Conservation (phyloP, 2,329 filamentous ascomycete genomes). For the Alternaria gansuensis region DNA sequence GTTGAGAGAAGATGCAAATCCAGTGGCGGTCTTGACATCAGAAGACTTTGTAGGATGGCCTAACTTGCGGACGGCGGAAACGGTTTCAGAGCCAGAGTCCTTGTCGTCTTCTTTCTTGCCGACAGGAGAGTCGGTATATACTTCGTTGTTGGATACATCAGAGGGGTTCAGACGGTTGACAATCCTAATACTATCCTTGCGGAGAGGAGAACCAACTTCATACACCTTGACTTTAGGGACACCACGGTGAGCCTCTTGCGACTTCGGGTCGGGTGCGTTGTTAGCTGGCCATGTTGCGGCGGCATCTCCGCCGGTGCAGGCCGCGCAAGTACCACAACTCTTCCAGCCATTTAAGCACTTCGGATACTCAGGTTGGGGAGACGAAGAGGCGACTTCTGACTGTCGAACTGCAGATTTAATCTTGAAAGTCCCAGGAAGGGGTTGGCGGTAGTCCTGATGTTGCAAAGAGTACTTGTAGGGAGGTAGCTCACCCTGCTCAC, state of each 20-base stretch:
- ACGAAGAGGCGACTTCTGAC: too few species aligned
- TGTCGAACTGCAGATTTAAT: too few species aligned
- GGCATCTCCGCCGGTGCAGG: not conserved
- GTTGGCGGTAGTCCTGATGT: not conserved
- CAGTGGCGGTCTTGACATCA: not conserved
- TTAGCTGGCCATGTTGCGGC: not conserved
- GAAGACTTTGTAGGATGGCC: not conserved
- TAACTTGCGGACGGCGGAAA: not conserved
- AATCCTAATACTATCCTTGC: not conserved
- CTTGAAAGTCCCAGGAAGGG: not conserved
- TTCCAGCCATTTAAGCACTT: not conserved
- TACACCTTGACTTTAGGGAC: not conserved
- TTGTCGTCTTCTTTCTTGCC: not conserved
- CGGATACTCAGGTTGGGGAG: too few species aligned
- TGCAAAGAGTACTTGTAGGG: not conserved
- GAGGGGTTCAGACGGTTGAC: not conserved
- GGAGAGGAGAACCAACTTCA: not conserved
- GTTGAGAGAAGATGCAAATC: not conserved
- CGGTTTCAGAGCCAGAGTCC: not conserved
- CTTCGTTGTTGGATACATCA: not conserved
- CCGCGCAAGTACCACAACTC: not conserved
- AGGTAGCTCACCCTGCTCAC: not conserved
- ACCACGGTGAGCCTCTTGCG: not conserved
- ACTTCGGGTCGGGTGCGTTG: not conserved
- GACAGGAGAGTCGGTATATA: too few species aligned